Percentiles rank a stretch among this genome's conserved stretches.
Evolutionary conservation across 2,329 filamentous ascomycete genomes (phyloP).

Genomic region (Cryphonectria parasitica): DNA sequence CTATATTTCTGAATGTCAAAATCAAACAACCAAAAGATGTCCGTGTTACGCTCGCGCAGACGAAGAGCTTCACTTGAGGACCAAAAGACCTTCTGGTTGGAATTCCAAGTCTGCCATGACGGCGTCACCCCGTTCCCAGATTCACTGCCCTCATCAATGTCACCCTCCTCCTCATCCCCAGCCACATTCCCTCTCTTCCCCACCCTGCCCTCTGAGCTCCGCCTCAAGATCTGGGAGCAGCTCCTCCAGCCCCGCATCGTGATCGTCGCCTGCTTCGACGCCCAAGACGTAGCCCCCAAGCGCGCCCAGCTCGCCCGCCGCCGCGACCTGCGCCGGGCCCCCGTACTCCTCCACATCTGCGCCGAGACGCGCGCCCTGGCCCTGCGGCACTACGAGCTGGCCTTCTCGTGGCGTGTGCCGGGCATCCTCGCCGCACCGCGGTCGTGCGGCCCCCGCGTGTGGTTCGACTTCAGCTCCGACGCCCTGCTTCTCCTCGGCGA

Average conservation of each 20-base stretch:
- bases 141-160: neutral
- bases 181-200: conserved; percentile 43
- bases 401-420: conserved; percentile 53
- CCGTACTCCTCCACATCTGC: conserved; percentile 50
- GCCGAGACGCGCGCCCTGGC: conserved; percentile 49
- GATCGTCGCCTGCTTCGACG: conserved; percentile 47
- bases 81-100: conserved; percentile 45
- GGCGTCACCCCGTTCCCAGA: conserved; percentile 7
- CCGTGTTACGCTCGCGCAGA: conserved; percentile 8
- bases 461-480: conserved; percentile 54
- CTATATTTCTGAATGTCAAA: neutral
- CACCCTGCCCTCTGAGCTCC: conserved; percentile 51
- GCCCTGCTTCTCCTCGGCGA: conserved; percentile 53
- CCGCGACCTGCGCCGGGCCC: conserved; percentile 34
- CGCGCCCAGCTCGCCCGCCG: conserved; percentile 32
- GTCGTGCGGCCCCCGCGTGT: conserved; percentile 41
- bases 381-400: conserved; percentile 48
- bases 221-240: conserved; percentile 51
- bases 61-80: conserved; percentile 17
- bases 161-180: conserved; percentile 6
- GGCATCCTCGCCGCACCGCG: conserved; percentile 39
- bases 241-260: conserved; percentile 51
- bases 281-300: conserved; percentile 35
- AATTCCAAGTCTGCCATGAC: conserved; percentile 51
- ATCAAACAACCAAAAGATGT: neutral